Evolutionary conservation across 768 basidiomycete genomes (phyloP), one percentile per base, ranked within the genome.

Genomic region (Tricholoma saponaceum): DNA sequence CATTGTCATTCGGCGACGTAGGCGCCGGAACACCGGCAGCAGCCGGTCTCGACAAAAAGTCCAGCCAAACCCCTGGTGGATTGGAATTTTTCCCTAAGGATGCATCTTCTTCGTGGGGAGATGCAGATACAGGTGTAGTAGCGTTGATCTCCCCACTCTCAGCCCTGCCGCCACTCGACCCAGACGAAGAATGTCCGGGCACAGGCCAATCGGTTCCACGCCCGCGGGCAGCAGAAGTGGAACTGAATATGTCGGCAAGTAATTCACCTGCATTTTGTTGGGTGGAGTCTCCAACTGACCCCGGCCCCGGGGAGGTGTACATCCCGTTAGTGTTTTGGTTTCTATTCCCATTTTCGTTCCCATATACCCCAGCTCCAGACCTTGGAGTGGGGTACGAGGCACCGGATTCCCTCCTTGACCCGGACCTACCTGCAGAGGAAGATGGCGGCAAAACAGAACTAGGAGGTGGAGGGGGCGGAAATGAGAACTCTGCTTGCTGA

Each of bases 201-300:
- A 76, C 71, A 5, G 74, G 74, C 74, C 74, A 76, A 25, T 76
- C 68, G 8, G 62, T 54, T 1, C 59, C 58, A 25, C 39, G 8
- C 54, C 62, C 54, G 51, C 62, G 53, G 57, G 58, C 46, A 35
- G 39, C 56, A 58, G 63, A 20, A 39, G 57, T 33, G 61, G 58
- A 14, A 30, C 50, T 55, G 3, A 47, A 37, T 50, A 28, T 55
- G 43, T n/a, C 63, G 46, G 30, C 61, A 54, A 16, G 57, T 8
- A 18, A 60, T 52, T 39, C 49, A 33, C 10, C 44, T 37, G n/a
- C 71, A 63, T 30, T 62, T 43, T 70, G 65, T 18, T 70, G 66
- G 25, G 5, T n/a, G 9, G 47, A n/a, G 6, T n/a, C 28, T 30
- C 28, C 47, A 8, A 26, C 9, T 50, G 46, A 16, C 16, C 47